These are phyloP conservation scores for Fusarium liriodendri DNA, from an alignment of 2,329 filamentous ascomycete species.

Conservation along the genomic window DNA sequence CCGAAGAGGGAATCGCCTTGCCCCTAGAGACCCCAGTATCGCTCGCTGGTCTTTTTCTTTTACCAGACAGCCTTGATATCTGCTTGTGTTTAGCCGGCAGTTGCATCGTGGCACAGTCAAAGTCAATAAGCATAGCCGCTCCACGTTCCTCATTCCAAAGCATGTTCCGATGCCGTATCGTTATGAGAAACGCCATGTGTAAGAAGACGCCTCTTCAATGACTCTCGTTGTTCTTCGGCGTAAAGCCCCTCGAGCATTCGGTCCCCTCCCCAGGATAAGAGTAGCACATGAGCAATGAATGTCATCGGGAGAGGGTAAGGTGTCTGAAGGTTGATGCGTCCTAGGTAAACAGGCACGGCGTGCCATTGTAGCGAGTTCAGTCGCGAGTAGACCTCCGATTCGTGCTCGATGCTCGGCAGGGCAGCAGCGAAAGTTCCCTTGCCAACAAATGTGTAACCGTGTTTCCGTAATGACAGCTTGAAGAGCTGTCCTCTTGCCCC, in stretches of 20 bases:
- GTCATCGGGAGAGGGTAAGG: background rate
- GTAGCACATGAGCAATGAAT: background rate
- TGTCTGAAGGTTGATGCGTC: background rate
- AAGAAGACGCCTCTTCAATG: background rate
- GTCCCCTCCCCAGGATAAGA: background rate
- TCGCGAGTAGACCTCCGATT: background rate
- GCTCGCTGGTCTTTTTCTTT: background rate
- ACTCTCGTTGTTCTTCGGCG: background rate
- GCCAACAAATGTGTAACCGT: no score
- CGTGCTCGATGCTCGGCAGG: no score
- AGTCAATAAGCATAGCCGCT: background rate
- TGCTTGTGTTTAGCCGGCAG: background rate
- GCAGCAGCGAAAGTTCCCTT: no score
- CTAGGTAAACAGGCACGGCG: background rate
- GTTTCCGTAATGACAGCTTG: no score
- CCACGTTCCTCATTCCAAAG: background rate
- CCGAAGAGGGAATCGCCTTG: background rate
- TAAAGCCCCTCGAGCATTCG: background rate
- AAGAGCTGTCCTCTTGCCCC: no score
- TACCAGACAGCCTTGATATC: background rate
- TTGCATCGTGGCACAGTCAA: background rate
- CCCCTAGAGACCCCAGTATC: background rate
- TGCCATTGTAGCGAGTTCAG: background rate
- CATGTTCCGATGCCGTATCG: background rate
- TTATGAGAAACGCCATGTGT: background rate